Conservation (phyloP, 1,139 yeast species). For the Scheffersomyces quercinus region DNA sequence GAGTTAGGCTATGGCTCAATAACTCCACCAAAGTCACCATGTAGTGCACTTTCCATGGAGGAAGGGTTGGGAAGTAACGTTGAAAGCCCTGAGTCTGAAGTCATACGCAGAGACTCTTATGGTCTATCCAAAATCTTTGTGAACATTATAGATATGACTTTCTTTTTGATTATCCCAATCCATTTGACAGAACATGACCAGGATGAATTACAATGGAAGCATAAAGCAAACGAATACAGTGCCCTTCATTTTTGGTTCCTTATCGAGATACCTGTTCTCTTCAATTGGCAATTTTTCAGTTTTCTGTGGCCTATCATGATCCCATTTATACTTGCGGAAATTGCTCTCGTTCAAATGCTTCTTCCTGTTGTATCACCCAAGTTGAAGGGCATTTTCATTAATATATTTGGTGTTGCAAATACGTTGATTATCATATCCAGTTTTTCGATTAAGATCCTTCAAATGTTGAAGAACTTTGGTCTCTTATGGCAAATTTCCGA, state of each 20-base stretch:
- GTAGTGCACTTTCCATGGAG: not conserved
- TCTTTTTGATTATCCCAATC: slow-evolving; percentile 24
- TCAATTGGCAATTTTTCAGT: slow-evolving; percentile 19
- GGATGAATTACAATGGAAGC: slow-evolving; percentile 4
- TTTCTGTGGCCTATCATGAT: slow-evolving; percentile 10
- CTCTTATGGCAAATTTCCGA: slow-evolving; percentile 38
- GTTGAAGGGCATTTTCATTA: slow-evolving; percentile 9
- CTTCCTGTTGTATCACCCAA: slow-evolving; percentile 4
- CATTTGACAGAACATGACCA: slow-evolving; percentile 4
- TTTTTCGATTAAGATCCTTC: slow-evolving; percentile 29
- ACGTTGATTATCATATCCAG: slow-evolving; percentile 31
- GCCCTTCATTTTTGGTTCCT: slow-evolving; percentile 21
- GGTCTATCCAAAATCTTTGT: slow-evolving; percentile 17
- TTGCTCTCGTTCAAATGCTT: slow-evolving; percentile 5
- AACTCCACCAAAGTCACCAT: slow-evolving; percentile 8
- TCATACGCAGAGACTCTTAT: slow-evolving; percentile 10
- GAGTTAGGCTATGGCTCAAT: slow-evolving; percentile 8
- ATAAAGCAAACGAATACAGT: slow-evolving; percentile 2
- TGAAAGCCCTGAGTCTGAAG: slow-evolving; percentile 1
- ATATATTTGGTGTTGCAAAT: slow-evolving; percentile 24
- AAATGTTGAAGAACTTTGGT: slow-evolving; percentile 39
- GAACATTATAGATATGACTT: slow-evolving; percentile 17
- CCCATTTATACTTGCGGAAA: slow-evolving; percentile 8
- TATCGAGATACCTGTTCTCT: slow-evolving; percentile 18
- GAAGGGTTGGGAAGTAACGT: not conserved